A percentile compares a stretch with the other conserved stretches of the same genome.
phyloP scores from a whole-genome alignment of 208 protist genomes.

The Leptomonas seymouri region DNA sequence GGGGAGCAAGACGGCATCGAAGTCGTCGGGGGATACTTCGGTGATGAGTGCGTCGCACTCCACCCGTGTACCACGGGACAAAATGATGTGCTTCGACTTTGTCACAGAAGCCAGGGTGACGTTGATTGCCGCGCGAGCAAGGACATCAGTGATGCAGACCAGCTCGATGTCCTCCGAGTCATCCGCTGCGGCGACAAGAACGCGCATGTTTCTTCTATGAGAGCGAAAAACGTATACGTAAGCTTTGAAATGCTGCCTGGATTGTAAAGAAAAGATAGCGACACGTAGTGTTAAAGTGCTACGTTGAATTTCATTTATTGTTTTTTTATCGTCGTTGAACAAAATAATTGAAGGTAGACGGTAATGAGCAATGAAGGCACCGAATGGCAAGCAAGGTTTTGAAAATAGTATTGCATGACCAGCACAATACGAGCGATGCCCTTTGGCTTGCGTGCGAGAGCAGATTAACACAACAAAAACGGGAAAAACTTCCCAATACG shows the following conservation, averaged over 20 bases:
- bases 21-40: conserved; percentile 56
- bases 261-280: no score
- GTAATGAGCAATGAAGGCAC: conserved; percentile 16
- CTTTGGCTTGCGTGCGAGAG: no score
- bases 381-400: no score
- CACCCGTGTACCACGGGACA: conserved; percentile 73
- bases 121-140: conserved; percentile 67
- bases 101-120: conserved; percentile 84
- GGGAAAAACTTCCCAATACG: no score
- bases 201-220: conserved; percentile 38
- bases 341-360: not conserved
- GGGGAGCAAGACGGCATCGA: conserved; percentile 83
- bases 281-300: no score
- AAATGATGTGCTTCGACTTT: conserved; percentile 50
- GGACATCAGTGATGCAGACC: conserved; percentile 82
- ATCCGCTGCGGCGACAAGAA: conserved; percentile 84
- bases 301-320: no score
- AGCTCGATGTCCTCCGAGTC: conserved; percentile 91
- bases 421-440: no score
- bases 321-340: not conserved
- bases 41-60: conserved; percentile 61
- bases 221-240: not conserved
- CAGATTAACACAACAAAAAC: no score
- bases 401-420: no score
- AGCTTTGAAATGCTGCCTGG: no score